Percentiles rank a stretch among this genome's conserved stretches.
Evolutionary conservation across 192 early-diverging fungal genomes (phyloP).

Genomic region (Backusella westeae): DNA sequence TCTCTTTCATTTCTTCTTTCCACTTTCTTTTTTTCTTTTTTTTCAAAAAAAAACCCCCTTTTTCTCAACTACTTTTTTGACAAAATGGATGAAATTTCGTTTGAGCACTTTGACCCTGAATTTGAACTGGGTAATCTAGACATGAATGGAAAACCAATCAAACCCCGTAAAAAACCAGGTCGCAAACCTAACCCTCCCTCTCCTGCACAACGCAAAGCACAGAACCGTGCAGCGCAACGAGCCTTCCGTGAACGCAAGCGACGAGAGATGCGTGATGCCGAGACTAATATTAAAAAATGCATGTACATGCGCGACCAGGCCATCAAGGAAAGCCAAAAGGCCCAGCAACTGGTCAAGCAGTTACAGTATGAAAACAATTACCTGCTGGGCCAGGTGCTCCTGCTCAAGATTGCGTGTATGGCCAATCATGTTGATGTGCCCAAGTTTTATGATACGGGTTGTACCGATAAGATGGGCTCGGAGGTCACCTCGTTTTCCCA

Average conservation of each 20-base stretch:
- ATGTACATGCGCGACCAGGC: constrained; percentile 56
- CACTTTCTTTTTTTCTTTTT: not conserved
- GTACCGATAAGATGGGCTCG: not conserved
- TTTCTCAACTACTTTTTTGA: not conserved
- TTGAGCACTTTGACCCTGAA: constrained; percentile 29
- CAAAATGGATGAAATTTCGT: constrained; percentile 19
- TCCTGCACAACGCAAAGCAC: constrained; percentile 59
- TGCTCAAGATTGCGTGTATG: not conserved
- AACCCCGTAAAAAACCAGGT: constrained; percentile 55
- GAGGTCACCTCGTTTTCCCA: constrained; percentile 3
- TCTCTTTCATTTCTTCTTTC: not conserved
- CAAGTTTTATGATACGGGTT: constrained; percentile 24
- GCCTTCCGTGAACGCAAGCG: constrained; percentile 86
- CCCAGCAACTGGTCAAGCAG: not conserved
- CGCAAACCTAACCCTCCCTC: constrained; percentile 60
- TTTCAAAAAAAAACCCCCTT: not conserved
- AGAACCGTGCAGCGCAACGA: constrained; percentile 85
- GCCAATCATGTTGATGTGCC: not conserved
- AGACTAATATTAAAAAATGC: constrained; percentile 64
- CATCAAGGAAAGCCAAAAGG: not conserved
- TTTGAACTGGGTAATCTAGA: constrained; percentile 7
- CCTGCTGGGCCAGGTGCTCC: not conserved
- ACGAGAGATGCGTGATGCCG: constrained; percentile 70
- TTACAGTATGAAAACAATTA: not conserved
- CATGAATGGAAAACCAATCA: constrained; percentile 31